Base-by-base conservation (phyloP, 192 early-diverging fungal species). In the Kickxella alabastrina region DNA sequence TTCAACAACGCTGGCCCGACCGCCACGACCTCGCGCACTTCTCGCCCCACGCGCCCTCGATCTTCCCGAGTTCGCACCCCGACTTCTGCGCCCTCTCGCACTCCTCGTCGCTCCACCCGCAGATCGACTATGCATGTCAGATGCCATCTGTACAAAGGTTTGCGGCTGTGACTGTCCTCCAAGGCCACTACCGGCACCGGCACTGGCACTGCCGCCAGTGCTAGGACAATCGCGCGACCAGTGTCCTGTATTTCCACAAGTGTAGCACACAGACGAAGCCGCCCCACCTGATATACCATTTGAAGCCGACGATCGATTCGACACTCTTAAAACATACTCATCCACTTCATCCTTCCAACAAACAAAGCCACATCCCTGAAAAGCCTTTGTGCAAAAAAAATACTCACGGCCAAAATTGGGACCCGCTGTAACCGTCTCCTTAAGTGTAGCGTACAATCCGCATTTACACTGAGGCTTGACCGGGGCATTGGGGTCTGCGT, bases 391-490 rank as follows among this genome's bases (percentile, higher is more conserved):
- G 52, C 82, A 84, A 15, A 54, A 43, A 35, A 51, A 77, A 47
- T 78, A 84, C 18, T 81, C 62, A 5, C 81, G 44, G n/a, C 81
- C 81, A 13, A 66, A 39, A 54, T 84, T 83, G 15, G 43, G 25
- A 8, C 59, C 58, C 2, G n/a, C 36, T 2, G 26, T 19, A 4
- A 35, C 26, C 41, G 56, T 51, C 12, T 59, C 54, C 42, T 50
- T 47, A 10, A 56, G 43, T 9, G 49, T 32, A 4, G 80, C 71
- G 39, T 52, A 54, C 45, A 82, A 54, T 3, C 73, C 68, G 37
- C 82, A 83, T 29, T 58, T 58, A 53, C 82, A 83, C 36, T 75
- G 60, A 1, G 73, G 78, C 28, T 77, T 75, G 24, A 29, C 36
- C 13, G 28, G 13, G 51, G 27, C 18, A 15, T 42, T 22, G 3